Evolutionary conservation across 345 rosid genomes (phyloP).

Genomic region (Syzygium jambos): DNA sequence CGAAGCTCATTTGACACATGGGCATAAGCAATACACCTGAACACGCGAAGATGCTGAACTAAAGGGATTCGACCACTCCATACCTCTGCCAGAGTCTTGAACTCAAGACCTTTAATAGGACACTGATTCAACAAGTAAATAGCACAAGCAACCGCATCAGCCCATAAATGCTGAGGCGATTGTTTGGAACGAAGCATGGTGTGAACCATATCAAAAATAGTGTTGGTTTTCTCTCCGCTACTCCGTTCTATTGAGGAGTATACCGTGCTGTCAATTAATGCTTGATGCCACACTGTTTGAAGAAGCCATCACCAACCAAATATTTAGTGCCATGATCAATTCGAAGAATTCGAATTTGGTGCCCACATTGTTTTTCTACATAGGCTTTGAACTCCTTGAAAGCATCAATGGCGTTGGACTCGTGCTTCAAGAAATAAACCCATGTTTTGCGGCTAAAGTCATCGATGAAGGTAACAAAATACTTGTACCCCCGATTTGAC

Average conservation of each 20-base stretch:
- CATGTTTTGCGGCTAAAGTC: too few species aligned
- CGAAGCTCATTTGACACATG: too few species aligned
- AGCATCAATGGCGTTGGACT: too few species aligned
- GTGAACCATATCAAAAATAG: background rate
- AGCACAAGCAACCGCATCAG: background rate
- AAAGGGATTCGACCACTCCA: background rate
- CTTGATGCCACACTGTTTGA: background rate
- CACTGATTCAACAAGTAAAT: slow-evolving; percentile 2
- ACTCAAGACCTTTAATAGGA: background rate
- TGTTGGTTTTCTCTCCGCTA: background rate
- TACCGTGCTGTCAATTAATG: background rate
- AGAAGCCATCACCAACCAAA: background rate
- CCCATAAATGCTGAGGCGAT: too few species aligned
- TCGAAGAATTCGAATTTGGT: background rate
- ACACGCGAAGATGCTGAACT: background rate
- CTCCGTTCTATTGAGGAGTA: slow-evolving; percentile 5
- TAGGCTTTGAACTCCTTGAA: too few species aligned
- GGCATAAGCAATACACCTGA: background rate
- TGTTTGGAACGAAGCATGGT: background rate
- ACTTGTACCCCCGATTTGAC: too few species aligned
- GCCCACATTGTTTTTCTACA: too few species aligned
- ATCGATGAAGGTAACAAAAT: too few species aligned
- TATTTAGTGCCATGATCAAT: background rate
- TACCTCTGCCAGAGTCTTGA: background rate
- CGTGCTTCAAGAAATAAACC: too few species aligned